phyloP scores from a whole-genome alignment of 768 basidiomycete species.

The Leccinellum albellum region DNA sequence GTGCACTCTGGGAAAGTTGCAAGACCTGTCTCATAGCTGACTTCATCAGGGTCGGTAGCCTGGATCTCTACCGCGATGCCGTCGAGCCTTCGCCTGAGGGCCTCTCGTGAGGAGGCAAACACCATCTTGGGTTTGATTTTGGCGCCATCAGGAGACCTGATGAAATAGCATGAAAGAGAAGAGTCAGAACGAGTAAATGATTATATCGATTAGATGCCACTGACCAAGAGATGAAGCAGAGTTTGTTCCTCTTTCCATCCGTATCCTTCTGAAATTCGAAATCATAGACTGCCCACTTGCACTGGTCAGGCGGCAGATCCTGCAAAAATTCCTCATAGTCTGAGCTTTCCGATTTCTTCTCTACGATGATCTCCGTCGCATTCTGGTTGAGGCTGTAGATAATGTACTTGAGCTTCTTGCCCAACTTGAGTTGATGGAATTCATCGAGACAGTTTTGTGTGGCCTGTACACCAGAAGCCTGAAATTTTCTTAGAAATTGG shows the following conservation, averaged over 20 bases:
- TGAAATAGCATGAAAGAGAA: not conserved
- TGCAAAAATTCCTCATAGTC: slow-evolving; percentile 72
- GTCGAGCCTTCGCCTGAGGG: slow-evolving; percentile 66
- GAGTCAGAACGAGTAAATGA: not conserved
- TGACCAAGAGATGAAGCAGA: slow-evolving; percentile 84
- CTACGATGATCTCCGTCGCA: slow-evolving; percentile 70
- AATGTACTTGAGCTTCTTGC: slow-evolving; percentile 78
- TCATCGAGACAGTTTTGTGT: slow-evolving; percentile 44
- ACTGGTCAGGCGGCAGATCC: slow-evolving; percentile 68
- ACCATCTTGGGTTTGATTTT: slow-evolving; percentile 93
- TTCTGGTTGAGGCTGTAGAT: slow-evolving; percentile 63
- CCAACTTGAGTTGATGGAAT: slow-evolving; percentile 21
- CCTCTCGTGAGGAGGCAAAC: slow-evolving; percentile 87
- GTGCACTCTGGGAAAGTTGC: not conserved
- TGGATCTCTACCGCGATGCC: slow-evolving; percentile 85
- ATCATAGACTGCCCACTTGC: slow-evolving; percentile 90
- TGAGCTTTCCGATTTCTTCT: slow-evolving; percentile 48
- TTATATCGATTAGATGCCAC: slow-evolving; percentile 29
- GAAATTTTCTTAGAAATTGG: not conserved
- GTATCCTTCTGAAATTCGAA: slow-evolving; percentile 76
- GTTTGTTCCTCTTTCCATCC: slow-evolving; percentile 80
- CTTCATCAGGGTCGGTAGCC: slow-evolving; percentile 72
- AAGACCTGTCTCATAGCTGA: slow-evolving; percentile 67
- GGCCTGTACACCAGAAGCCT: slow-evolving; percentile 44
- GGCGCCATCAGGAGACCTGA: slow-evolving; percentile 83